Base-by-base conservation (phyloP, 2,329 filamentous ascomycete genomes). In the Colletotrichum lindemuthianum region DNA sequence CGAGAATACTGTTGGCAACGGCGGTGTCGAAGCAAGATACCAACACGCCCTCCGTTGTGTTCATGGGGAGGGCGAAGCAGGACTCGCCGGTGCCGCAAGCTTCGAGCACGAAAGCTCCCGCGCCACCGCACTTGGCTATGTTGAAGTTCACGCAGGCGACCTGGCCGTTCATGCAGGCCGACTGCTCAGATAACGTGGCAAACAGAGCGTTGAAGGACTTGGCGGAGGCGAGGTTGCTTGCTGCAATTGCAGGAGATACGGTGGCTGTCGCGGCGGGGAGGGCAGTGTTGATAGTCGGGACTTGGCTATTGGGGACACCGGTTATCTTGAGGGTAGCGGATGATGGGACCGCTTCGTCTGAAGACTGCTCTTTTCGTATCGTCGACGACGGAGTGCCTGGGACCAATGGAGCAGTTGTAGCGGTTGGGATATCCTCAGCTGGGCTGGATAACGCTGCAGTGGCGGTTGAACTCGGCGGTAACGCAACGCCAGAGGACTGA, bases 11-110 rank as follows among this genome's bases (percentile, higher is more conserved):
- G 45, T 75, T 70, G 0, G 84, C 86, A 2, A 74, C 72, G 3
- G 71, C 70, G 9, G 73, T 69, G 52, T 81, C 74, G 34, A 76
- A 75, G 66, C 86, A 89, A 3, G 77, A 79, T 32, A 89, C 75
- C 57, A 77, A 71, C 9, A 86, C 82, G 4, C 84, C 86, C 0
- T 70, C 69, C 0, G 77, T 78, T 10, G 73, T 80, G 41, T 78
- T 80, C 78, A 87, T 81, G 0, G 87, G 87, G 66, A 88, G 72
- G 2, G 84, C 86, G 52, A 81, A 83, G 72, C 86, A 89, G 51
- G 75, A 72, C 49, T 73, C 72, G 9, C 73, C 75, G 1, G 67
- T 53, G 36, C 74, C 76, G 44, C 81, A 81, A 9, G 72, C 65
- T 0, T 69, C 70, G 15, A 86, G 77, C 4, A 73, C 69, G 69